A percentile compares a stretch with the other conserved stretches of the same genome.
Conservation (phyloP, 345 rosid species). For the Hibiscus mutabilis region DNA sequence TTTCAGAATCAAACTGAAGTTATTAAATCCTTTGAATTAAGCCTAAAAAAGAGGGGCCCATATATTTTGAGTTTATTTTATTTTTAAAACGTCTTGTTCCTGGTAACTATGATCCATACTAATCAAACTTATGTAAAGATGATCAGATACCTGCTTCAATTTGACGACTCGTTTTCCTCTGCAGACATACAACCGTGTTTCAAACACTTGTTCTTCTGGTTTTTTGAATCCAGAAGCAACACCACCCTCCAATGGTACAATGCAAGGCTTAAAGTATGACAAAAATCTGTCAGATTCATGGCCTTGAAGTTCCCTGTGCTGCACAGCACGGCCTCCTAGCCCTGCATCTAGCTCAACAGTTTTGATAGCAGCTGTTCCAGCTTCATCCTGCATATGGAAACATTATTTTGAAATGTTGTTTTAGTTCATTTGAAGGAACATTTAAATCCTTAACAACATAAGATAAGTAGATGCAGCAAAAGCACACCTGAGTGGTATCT, state of each 20-base stretch:
- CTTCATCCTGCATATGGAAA: constrained; percentile 67
- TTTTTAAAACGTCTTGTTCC: too few species aligned
- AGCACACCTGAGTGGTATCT: constrained; percentile 88
- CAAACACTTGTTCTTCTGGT: constrained; percentile 81
- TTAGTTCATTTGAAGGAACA: constrained; percentile 12
- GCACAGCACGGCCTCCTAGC: constrained; percentile 99
- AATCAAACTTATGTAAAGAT: background rate
- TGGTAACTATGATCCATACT: too few species aligned
- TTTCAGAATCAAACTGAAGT: too few species aligned
- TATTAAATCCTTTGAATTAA: too few species aligned
- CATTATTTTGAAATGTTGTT: constrained; percentile 5
- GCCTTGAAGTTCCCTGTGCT: constrained; percentile 94
- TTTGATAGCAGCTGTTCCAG: constrained; percentile 97
- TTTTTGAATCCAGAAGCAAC: constrained; percentile 88
- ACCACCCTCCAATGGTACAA: constrained; percentile 95
- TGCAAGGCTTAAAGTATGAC: constrained; percentile 96
- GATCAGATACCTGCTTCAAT: constrained; percentile 78
- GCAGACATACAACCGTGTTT: constrained; percentile 80
- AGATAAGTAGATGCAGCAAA: background rate
- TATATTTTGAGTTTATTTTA: too few species aligned
- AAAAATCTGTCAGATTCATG: constrained; percentile 96
- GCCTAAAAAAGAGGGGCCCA: too few species aligned
- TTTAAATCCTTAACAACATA: constrained; percentile 3
- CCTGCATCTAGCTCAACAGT: constrained; percentile 91
- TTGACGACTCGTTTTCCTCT: constrained; percentile 82